These are phyloP conservation scores for Coffea humblotiana DNA, from an alignment of 305 asterid species.

Conservation along the genomic window DNA sequence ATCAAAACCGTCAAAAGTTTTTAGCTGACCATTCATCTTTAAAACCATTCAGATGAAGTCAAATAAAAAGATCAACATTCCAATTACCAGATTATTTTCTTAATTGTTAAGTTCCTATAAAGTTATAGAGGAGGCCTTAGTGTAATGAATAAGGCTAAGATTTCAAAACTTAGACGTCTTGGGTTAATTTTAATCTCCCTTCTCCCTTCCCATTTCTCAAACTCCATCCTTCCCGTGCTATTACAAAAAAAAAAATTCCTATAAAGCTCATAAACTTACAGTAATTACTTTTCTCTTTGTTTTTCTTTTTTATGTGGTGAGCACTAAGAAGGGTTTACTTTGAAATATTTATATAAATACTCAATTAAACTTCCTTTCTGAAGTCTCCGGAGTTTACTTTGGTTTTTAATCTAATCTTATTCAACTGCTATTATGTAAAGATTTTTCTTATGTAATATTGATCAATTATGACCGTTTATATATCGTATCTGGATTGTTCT, in stretches of 20 bases:
- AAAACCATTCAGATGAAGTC: neutral
- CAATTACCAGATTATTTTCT: neutral
- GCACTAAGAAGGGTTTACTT: neutral
- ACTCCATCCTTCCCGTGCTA: no score
- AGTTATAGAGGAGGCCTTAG: no score
- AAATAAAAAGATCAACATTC: neutral
- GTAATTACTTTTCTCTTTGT: neutral
- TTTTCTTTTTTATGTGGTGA: neutral
- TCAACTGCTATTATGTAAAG: neutral
- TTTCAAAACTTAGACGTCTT: no score
- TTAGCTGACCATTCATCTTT: no score
- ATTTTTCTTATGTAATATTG: neutral
- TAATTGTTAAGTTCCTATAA: neutral
- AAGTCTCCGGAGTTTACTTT: neutral
- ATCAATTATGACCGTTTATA: neutral
- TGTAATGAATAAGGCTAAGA: no score
- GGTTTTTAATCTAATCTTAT: neutral
- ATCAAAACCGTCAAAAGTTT: no score
- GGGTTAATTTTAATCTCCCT: no score
- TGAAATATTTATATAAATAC: neutral
- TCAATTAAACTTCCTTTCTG: neutral
- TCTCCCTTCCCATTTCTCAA: no score
- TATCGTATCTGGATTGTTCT: neutral
- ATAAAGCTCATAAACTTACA: neutral
- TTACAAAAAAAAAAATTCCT: no score